Conservation (phyloP, 345 rosid species). For the Salix suchowensis region DNA sequence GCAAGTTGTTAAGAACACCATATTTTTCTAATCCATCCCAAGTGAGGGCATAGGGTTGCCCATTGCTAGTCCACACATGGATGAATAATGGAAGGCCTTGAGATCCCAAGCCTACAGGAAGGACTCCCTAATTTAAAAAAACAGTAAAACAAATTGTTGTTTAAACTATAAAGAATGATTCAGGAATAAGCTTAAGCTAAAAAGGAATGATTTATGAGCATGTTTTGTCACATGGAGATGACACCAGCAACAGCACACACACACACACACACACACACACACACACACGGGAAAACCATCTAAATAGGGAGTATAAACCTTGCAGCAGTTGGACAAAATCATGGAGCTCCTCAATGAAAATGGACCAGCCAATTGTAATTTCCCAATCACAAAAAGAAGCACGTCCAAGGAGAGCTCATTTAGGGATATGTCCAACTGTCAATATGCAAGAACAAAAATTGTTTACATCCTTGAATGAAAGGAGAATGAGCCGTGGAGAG, state of each 20-base stretch:
- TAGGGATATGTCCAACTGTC: slow-evolving; percentile 66
- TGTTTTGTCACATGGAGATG: neutral
- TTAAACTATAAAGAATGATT: too few species aligned
- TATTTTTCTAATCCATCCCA: neutral
- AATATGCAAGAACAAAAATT: slow-evolving; percentile 21
- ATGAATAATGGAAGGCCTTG: neutral
- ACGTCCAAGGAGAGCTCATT: slow-evolving; percentile 80
- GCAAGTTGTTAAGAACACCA: neutral
- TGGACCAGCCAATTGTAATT: slow-evolving; percentile 85
- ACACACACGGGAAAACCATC: neutral
- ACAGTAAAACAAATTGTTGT: too few species aligned
- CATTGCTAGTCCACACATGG: neutral
- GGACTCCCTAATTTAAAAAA: neutral
- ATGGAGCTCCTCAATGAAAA: slow-evolving; percentile 59
- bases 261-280: too few species aligned
- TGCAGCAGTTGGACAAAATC: slow-evolving; percentile 75
- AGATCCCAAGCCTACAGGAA: neutral
- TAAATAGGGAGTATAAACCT: slow-evolving; percentile 39
- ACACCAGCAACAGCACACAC: neutral
- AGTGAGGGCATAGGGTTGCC: neutral
- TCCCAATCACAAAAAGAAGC: slow-evolving; percentile 68
- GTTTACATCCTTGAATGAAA: slow-evolving; percentile 13
- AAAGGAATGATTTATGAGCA: neutral
- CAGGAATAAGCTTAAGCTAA: neutral
- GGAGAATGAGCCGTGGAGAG: neutral